Evolutionary conservation across 2,329 filamentous ascomycete genomes (phyloP), one percentile per base, ranked within the genome.

Genomic region (Scopulariopsis brevicaulis): DNA sequence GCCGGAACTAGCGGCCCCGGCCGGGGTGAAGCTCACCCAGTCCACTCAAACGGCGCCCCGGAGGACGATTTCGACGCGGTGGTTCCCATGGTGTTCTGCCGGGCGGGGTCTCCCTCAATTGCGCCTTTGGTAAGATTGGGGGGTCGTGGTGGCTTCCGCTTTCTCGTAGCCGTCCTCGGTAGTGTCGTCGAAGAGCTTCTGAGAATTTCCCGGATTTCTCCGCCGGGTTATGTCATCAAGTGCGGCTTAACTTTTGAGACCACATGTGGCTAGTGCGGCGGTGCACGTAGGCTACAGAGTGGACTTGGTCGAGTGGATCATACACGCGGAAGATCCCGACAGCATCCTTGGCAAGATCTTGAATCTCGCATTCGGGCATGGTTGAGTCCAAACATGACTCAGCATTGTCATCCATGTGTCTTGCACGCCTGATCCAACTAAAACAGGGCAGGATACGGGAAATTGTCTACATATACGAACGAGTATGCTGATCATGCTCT

Each of bases 51-150:
- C 25, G 35, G 20, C 15, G 55, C 48, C 43, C 51, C 52, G 51
- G 35, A 34, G 37, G 56, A 46, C 64, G 76, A 76, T 71, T 83
- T 83, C 62, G 80, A 83, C 65, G 78, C 73, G 72, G 70, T 77
- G 66, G 77, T 74, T 71, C 80, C 80, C 80, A 83, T 83, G 48
- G 34, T 57, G n/a, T 34, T 40, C n/a, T 35, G 46, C 22, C 20
- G 20, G 50, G 48, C 20, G 46, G 35, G 22, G 28, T 15, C 37
- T 57, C 46, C 24, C 50, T n/a, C 32, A 52, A 54, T 37, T 52
- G 46, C 40, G 40, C 46, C 55, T 50, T 22, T 25, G n/a, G 34
- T 46, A 55, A 8, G 25, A n/a, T 28, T 46, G 20, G 43, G 40
- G 37, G 28, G 28, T 35, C 55, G 34, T 18, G 55, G 51, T 32